These are phyloP conservation scores for Carpinus viminea DNA, from an alignment of 306 rosid genomes.

Conservation along the genomic window DNA sequence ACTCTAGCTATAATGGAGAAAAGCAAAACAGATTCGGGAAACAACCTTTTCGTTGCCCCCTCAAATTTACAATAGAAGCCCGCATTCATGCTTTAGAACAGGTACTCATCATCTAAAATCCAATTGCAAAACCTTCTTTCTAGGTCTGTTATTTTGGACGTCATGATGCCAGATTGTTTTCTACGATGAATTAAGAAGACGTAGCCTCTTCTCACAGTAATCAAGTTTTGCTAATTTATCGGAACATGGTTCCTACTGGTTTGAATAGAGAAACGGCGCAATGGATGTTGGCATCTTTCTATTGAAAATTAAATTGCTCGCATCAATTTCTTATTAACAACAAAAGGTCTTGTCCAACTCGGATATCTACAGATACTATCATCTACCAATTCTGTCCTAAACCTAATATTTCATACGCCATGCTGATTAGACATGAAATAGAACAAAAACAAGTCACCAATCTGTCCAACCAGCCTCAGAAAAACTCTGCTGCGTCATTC, in stretches of 20 bases:
- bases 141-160: background rate
- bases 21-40: too few relatives aligned
- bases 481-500: slow-evolving; percentile 21
- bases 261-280: background rate
- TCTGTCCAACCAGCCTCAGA: background rate
- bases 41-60: too few relatives aligned
- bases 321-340: background rate
- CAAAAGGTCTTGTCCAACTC: background rate
- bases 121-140: too few relatives aligned
- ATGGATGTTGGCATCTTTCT: background rate
- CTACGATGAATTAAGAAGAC: background rate
- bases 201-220: background rate
- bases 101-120: too few relatives aligned
- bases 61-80: too few relatives aligned
- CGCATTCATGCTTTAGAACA: too few relatives aligned
- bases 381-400: background rate
- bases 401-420: background rate
- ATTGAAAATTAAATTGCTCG: background rate
- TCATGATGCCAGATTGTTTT: background rate
- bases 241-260: background rate
- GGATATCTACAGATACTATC: background rate
- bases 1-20: too few relatives aligned
- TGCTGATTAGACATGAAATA: background rate
- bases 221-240: background rate
- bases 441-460: background rate